Evolutionary conservation across 345 rosid genomes (phyloP).

Genomic region (Lenwebbia sp.): DNA sequence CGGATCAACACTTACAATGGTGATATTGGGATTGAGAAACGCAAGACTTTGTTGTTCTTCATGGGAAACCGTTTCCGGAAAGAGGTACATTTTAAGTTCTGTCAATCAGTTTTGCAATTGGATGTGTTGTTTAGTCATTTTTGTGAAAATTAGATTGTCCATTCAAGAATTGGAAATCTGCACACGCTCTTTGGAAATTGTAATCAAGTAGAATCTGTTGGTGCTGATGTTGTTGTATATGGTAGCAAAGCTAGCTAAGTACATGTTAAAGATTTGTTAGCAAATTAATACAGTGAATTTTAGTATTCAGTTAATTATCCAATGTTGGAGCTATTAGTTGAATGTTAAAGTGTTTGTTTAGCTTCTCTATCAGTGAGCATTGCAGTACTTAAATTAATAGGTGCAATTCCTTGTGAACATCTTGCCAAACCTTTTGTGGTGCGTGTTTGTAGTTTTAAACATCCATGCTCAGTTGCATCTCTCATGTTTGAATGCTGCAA

Average conservation of each 20-base stretch:
- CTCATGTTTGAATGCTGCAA: not conserved
- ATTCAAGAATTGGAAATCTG: not conserved
- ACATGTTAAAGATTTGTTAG: not conserved
- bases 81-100: constrained; percentile 36
- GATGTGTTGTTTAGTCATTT: not conserved
- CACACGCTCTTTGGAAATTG: not conserved
- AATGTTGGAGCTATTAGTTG: not conserved
- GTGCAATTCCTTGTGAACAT: not conserved
- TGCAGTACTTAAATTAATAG: not conserved
- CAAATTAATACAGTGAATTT: not conserved
- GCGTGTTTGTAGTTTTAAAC: not conserved
- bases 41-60: constrained; percentile 78
- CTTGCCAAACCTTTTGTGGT: not conserved
- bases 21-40: constrained; percentile 42
- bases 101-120: not conserved
- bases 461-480: not conserved
- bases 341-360: not conserved
- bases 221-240: not conserved
- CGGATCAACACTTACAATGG: constrained; percentile 65
- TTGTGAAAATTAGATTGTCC: not conserved
- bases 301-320: not conserved
- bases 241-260: not conserved
- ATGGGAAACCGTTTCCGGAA: constrained; percentile 97
- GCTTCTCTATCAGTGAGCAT: not conserved
- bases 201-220: not conserved